phyloP scores from a whole-genome alignment of 2,329 filamentous ascomycete genomes.

The Colletotrichum lupini region DNA sequence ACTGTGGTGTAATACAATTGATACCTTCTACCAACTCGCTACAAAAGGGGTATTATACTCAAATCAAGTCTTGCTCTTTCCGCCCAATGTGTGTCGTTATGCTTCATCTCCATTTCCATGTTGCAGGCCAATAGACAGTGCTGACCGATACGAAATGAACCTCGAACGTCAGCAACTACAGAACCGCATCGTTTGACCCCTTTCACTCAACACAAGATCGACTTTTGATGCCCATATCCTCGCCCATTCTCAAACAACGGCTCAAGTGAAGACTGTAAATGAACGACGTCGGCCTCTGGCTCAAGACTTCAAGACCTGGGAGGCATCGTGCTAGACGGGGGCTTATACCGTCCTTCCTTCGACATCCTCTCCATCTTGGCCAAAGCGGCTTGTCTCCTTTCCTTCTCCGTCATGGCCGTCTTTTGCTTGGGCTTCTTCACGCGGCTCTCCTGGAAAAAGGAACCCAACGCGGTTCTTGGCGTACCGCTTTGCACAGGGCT shows the following conservation, averaged over 20 bases:
- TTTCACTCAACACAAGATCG: neutral
- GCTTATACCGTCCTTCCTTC: slow-evolving; percentile 19
- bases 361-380: slow-evolving; percentile 17
- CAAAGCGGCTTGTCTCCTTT: neutral
- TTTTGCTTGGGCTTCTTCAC: slow-evolving; percentile 29
- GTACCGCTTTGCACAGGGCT: neutral
- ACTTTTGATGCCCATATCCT: neutral
- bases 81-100: neutral
- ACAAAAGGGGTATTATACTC: slow-evolving; percentile 8
- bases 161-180: neutral
- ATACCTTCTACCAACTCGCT: neutral
- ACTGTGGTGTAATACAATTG: neutral
- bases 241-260: no score
- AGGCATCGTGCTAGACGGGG: slow-evolving; percentile 1
- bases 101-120: neutral
- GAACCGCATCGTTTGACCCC: neutral
- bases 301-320: neutral
- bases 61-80: neutral
- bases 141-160: neutral
- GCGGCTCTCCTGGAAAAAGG: slow-evolving; percentile 20
- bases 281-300: neutral
- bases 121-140: neutral
- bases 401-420: slow-evolving; percentile 17
- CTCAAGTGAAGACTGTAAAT: neutral
- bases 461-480: neutral